Conservation (phyloP, 441 rosid genomes). For the Bocquillonia castaneifolia region DNA sequence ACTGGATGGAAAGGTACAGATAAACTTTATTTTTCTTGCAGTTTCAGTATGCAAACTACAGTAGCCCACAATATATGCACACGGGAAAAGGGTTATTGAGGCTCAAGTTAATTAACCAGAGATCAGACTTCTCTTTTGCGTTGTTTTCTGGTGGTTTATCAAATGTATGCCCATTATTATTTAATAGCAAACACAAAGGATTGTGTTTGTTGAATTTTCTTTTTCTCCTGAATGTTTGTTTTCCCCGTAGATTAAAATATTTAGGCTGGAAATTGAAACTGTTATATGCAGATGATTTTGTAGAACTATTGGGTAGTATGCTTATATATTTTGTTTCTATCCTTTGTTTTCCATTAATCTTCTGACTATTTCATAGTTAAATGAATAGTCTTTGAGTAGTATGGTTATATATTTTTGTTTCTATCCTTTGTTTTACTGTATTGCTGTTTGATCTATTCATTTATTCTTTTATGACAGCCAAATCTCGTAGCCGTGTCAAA, state of each 20-base stretch:
- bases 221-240: neutral
- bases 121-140: slow-evolving; percentile 73
- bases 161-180: slow-evolving; percentile 37
- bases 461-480: slow-evolving; percentile 42
- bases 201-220: no score
- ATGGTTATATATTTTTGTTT: neutral
- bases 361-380: neutral
- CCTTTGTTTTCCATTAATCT: neutral
- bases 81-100: slow-evolving; percentile 60
- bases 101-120: slow-evolving; percentile 73
- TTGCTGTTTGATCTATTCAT: neutral
- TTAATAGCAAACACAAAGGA: no score
- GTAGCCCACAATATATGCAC: slow-evolving; percentile 42
- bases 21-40: slow-evolving; percentile 30
- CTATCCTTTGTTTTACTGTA: neutral
- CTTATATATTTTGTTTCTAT: no score
- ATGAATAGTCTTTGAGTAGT: neutral
- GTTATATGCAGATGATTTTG: no score
- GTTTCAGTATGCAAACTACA: slow-evolving; percentile 74
- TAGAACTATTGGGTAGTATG: no score
- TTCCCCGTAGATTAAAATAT: neutral
- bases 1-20: slow-evolving; percentile 1
- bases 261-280: no score
- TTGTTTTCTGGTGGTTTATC: slow-evolving; percentile 58
- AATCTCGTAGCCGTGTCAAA: slow-evolving; percentile 71